Conservation (phyloP, 306 rosid species). For the Rosa multiflora region DNA sequence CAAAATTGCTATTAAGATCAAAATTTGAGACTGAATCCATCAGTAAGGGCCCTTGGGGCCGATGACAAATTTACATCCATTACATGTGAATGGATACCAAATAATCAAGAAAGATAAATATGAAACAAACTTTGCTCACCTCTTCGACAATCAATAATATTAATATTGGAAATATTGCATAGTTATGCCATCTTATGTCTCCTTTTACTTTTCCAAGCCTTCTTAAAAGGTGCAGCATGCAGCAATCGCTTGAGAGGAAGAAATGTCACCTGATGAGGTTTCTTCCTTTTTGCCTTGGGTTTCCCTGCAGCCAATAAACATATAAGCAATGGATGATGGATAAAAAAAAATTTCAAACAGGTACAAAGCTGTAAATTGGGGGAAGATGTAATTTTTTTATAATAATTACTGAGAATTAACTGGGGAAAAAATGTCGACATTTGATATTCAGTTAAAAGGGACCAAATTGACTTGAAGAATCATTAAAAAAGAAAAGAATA, state of each 20-base stretch:
- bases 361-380: not conserved
- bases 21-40: not conserved
- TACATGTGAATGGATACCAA: not conserved
- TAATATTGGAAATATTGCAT: not conserved
- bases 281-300: constrained; percentile 42
- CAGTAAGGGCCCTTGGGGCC: not conserved
- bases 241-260: constrained; percentile 56
- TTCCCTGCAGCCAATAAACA: constrained; percentile 46
- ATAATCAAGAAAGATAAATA: not conserved
- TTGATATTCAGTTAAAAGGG: not conserved
- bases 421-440: not conserved
- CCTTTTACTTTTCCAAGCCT: constrained; percentile 41
- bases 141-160: not conserved
- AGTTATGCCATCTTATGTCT: constrained; percentile 6
- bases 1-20: constrained; percentile 6
- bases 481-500: not conserved
- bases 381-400: not conserved
- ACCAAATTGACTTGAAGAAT: not conserved
- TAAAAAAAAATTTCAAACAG: not conserved
- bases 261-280: constrained; percentile 18
- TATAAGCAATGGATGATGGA: constrained; percentile 1
- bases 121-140: constrained; percentile 8
- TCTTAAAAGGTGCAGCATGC: constrained; percentile 51
- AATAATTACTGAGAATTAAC: not conserved
- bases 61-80: not conserved